Evolutionary conservation across 164 flowering plant species (phyloP), one percentile per base, ranked within the genome.

Genomic region (Nelumbo lutea): DNA sequence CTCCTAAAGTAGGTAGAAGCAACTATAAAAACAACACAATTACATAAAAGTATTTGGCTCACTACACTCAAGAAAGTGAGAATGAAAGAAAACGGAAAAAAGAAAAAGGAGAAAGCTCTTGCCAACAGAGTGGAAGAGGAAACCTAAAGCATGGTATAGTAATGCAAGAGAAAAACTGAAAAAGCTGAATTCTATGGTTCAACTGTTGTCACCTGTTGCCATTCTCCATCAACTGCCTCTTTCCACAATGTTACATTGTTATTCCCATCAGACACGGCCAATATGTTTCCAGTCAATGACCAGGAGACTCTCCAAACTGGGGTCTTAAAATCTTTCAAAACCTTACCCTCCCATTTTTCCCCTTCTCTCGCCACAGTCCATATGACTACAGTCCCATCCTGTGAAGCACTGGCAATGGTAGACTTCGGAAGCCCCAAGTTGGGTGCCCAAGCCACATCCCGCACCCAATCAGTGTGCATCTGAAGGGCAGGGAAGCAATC

Each of bases 381-480:
- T 73, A 84, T 80, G 42, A 84, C 68, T 9, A 82, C 87, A 1
- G 72, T 78, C 43, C 87, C 87, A 76, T 84, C 87, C 57, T 84
- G 85, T 9, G 87, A 84, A 62, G 80, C 80, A 68, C 87, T 84
- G 6, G 87, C 87, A 61, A 84, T 82, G 0, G 85, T 84, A 0
- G 85, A 80, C 63, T 84, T 84, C 2, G 87, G 85, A 62, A 84
- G 87, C 11, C 87, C 87, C 68, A 84, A 70, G 72, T 84, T 84
- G 9, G 87, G 85, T 9, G 85, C 87, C 87, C 87, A 84, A 45
- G 87, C 77, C 27, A 84, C 87, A 62, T 84, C 87, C 72, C 87
- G 74, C 60, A 83, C 87, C 87, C 85, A 83, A 69, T 83, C 87
- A 38, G 70, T 61, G 45, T 83, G 87, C 82, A 70, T 83, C 5